Base-by-base conservation (phyloP, 2,329 filamentous ascomycete genomes). In the Colletotrichum sp. region DNA sequence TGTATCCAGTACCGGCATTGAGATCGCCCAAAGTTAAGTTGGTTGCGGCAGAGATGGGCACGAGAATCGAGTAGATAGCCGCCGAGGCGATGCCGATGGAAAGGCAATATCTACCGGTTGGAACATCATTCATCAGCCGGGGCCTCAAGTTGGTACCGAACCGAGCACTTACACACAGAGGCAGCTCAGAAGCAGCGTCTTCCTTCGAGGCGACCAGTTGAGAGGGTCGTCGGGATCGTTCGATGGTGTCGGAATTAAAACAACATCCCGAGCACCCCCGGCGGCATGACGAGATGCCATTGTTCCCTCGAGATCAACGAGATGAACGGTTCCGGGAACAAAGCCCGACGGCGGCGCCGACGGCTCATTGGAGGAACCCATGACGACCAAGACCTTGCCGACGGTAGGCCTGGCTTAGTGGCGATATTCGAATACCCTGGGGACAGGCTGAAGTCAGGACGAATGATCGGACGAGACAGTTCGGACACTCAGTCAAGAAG, bases 191-290 rank as follows among this genome's bases (percentile, higher is more conserved):
- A 80, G 78, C 15, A 80, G 77, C 0, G 79, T 28, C 67, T 83
- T 83, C 3, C 81, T 79, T 3, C 79, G 76, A 59, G 77, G 78
- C 4, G 78, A 84, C 89, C 89, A 89, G 74, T 89, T 91, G 39
- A 91, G 82, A 4, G 89, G 90, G 75, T 91, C 90, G 57, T 90
- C 87, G 6, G 88, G 86, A 75, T 91, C 87, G 13, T 82, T 80
- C 0, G 87, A 88, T 2, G 89, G 89, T 0, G 84, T 84, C 2
- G 90, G 90, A 10, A 90, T 84, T 13, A 91, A 82, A 21, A 91
- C 87, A 69, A 90, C 88, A 65, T 89, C 85, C 36, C 79, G 79
- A 10, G 80, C 79, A 52, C 77, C 77, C 52, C 77, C 79, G n/a
- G 75, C 75, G 5, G 82, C 81, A 75, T 86, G 86, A 8, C 78